phyloP scores from a whole-genome alignment of 106 monocot genomes.

The Posidonia australis region DNA sequence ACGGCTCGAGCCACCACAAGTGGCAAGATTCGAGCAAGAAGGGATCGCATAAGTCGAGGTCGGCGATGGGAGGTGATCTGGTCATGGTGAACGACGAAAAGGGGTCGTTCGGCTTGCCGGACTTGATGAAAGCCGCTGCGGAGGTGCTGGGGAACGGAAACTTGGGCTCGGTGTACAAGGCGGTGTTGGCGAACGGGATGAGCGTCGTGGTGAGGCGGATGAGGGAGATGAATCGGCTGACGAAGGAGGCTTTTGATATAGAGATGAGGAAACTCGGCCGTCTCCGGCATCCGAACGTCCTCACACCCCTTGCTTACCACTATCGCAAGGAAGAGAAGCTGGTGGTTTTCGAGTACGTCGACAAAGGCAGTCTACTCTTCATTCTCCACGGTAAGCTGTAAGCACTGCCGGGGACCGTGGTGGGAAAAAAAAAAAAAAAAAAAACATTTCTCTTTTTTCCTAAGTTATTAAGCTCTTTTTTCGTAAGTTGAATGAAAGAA shows the following conservation, averaged over 20 bases:
- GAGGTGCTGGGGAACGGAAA: slow-evolving; percentile 75
- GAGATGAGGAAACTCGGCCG: slow-evolving; percentile 59
- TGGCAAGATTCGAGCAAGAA: slow-evolving; percentile 6
- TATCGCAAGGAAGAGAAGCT: slow-evolving; percentile 73
- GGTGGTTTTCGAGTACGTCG: slow-evolving; percentile 50
- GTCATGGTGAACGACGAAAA: slow-evolving; percentile 41
- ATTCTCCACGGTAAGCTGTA: slow-evolving; percentile 54
- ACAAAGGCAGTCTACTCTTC: slow-evolving; percentile 62
- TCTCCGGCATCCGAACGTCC: slow-evolving; percentile 53
- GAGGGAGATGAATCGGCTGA: slow-evolving; percentile 49
- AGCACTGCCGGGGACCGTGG: too few relatives aligned
- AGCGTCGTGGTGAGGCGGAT: slow-evolving; percentile 67
- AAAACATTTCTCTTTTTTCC: too few relatives aligned
- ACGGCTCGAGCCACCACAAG: background rate
- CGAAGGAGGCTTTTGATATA: slow-evolving; percentile 43
- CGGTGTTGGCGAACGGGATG: slow-evolving; percentile 40
- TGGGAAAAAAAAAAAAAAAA: too few relatives aligned
- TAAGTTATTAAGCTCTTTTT: too few relatives aligned
- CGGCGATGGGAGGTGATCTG: slow-evolving; percentile 13
- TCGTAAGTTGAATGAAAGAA: too few relatives aligned
- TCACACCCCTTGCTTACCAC: slow-evolving; percentile 63
- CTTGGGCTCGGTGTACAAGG: slow-evolving; percentile 68
- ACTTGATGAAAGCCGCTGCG: slow-evolving; percentile 86
- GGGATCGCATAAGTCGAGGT: background rate
- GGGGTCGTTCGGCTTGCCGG: slow-evolving; percentile 42